Evolutionary conservation across 179 eudicot species (phyloP), one percentile per base, ranked within the genome.

Genomic region (Silene noctiflora): DNA sequence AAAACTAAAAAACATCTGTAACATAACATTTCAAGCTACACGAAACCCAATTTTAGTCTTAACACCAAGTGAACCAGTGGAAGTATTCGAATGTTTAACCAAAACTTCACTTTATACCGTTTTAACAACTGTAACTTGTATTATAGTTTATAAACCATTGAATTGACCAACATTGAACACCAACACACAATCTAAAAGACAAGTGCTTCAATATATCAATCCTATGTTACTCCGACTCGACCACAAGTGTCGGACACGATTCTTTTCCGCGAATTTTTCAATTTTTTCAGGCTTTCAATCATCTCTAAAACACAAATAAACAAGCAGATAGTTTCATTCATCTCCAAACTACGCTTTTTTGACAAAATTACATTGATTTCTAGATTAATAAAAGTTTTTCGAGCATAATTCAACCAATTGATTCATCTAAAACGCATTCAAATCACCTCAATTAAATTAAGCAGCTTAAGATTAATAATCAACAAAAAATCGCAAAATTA

Each of bases 401-500:
- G 1, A 53, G 69, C 69, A 21, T 42, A 3, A 74, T 42, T 14
- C 6, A 9, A 20, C 14, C 11, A 55, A 13, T 39, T 39, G 46
- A 39, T 39, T 39, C 10, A 2, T 31, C 72, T 27, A 66, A 8
- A 10, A 60, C 46, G 11, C 6, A 51, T 5, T 33, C 4, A 39
- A 68, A 35, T 67, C 21, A 12, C 13, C 11, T 33, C 42, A 13
- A 9, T 21, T 16, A 21, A 31, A 22, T 65, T 1, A 67, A 44
- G 20, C 29, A 24, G 17, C 17, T 67, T 6, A n/a, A n/a, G 6
- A 9, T 19, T 19, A 29, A 21, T 19, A 13, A 46, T 4, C 11
- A 67, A 3, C 60, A 63, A 61, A 33, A 75, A 64, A 55, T 27
- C 16, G 46, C 71, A 11, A 67, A 67, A 59, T 69, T 6, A 6